Evolutionary conservation across 2,329 filamentous ascomycete species (phyloP), one percentile per base, ranked within the genome.

Genomic region (Raffaelea ambrosiae): DNA sequence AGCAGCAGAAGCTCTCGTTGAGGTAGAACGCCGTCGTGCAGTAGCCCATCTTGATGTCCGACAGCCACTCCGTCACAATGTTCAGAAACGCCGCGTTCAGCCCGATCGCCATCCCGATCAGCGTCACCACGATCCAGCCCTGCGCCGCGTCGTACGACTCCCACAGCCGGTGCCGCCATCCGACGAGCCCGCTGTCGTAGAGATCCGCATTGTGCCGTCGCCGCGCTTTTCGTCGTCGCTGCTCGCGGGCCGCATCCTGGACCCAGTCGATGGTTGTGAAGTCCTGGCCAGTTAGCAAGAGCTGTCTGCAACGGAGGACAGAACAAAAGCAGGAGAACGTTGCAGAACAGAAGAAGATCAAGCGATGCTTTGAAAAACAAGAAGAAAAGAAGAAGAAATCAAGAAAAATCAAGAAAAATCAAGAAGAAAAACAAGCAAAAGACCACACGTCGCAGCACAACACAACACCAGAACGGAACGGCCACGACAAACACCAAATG

Each of bases 231-330:
- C 91, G 81, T 48, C 90, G 81, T 42, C 87, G 72, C 63, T 95
- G 88, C 64, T 96, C 93, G 54, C 90, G 84, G 31, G 89, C 85
- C 11, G 91, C 90, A 76, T 98, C 93, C 65, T 98, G 91, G 1
- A 98, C 91, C 93, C 93, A 98, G 67, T 98, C 93, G 77, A 93
- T 93, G 1, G 93, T 98, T 5, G 90, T 95, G 63, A 98, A 98
- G 68, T 98, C 93, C 77, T 81, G 56, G n/a, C n/a, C n/a, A n/a
- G n/a, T n/a, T n/a, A 18, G 26, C 23, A 44, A 36, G 18, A 43
- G 33, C 26, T 13, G 26, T 29, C 13, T 7, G 26, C n/a, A n/a
- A n/a, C n/a, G n/a, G n/a, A n/a, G n/a, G n/a, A n/a, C n/a, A n/a
- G n/a, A n/a, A n/a, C n/a, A n/a, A n/a, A n/a, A n/a, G n/a, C n/a